Base-by-base conservation (phyloP, 495 filamentous ascomycete species). In the Penicillium pancosmium region DNA sequence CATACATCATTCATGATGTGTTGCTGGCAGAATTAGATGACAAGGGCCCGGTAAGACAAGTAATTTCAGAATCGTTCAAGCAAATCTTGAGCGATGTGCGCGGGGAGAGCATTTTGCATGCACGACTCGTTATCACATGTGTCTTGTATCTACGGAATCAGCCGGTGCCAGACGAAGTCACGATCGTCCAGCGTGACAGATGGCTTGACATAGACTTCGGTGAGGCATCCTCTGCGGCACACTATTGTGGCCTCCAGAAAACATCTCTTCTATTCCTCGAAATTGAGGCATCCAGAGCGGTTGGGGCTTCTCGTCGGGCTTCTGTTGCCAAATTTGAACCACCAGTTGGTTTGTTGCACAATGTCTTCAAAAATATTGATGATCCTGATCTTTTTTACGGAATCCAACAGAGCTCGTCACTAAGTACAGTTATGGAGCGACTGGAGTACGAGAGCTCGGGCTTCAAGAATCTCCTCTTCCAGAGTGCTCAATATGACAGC, bases 361-460 rank as follows among this genome's bases (percentile, higher is more conserved):
- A 84, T 9, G 90, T 98, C 2, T 98, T 91, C 68, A 88, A 88
- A 70, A 90, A 91, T 56, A 88, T 98, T 38, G 93, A 97, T 71
- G 94, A 98, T 68, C 93, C 92, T 13, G 94, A 98, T 68, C 86
- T 93, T 16, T 98, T 93, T 69, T 98, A 98, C 65, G 94, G 94
- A n/a, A 86, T 98, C 19, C 82, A 88, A 49, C 90, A 95, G 69
- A 83, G 81, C 21, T 83, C 91, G 11, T 90, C 85, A 48, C 74
- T 98, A 41, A 77, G 81, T 15, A 88, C 88, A 0, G 87, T 97
- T 8, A 80, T 96, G 62, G 84, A 89, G 25, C 86, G 87, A 27
- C 81, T 97, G n/a, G 92, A 97, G 63, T 93, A 96, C 66, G 95
- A 98, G 74, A 82, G 86, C 46, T 87, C 94, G 60, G 93, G 93